phyloP scores from a whole-genome alignment of 345 rosid genomes.

The Melastoma malabathricum region DNA sequence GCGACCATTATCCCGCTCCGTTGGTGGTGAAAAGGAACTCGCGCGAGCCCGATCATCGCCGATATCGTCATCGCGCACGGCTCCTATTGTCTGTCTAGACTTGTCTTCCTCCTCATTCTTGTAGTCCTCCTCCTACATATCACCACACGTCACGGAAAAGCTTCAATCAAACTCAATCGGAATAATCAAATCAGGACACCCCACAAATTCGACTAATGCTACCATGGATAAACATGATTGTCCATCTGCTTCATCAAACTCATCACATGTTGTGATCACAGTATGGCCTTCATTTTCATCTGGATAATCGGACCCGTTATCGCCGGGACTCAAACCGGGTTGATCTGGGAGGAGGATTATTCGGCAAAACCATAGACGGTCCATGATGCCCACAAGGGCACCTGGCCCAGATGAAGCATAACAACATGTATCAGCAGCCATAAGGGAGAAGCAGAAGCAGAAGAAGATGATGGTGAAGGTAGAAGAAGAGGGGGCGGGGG shows the following conservation, averaged over 20 bases:
- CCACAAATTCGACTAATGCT: no score
- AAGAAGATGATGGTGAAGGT: constrained; percentile 5
- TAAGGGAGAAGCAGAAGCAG: not conserved
- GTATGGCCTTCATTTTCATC: no score
- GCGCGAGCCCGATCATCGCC: constrained; percentile 17
- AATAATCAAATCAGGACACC: no score
- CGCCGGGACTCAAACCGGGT: not conserved
- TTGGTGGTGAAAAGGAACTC: constrained; percentile 22
- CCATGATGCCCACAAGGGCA: constrained; percentile 31
- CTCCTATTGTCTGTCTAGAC: no score
- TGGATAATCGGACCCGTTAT: constrained; percentile 6
- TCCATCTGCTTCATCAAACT: no score
- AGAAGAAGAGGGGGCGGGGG: not conserved
- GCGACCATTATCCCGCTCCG: constrained; percentile 4
- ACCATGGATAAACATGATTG: no score
- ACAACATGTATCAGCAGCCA: constrained; percentile 19
- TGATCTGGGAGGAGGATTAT: constrained; percentile 24
- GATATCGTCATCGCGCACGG: no score
- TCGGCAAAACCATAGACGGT: constrained; percentile 52
- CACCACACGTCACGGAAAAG: no score
- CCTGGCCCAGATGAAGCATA: constrained; percentile 6
- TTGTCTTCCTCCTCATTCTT: constrained; percentile 3
- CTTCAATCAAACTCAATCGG: no score
- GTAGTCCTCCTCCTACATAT: constrained; percentile 1
- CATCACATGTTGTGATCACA: no score